phyloP scores from a whole-genome alignment of 202 grass and related monocot species.

The Eragrostis tef region DNA sequence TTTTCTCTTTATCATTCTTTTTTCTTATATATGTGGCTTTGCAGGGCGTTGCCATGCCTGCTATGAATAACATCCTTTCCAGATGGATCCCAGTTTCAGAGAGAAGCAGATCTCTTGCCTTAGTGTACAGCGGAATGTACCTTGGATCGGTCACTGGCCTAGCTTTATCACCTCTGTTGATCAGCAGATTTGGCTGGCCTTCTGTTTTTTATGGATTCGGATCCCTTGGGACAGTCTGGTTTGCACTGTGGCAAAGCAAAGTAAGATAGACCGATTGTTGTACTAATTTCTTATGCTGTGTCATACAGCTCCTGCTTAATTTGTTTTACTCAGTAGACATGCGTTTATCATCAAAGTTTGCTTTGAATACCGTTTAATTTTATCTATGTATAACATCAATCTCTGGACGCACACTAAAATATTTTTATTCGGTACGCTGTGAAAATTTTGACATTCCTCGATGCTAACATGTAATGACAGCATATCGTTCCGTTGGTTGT shows the following conservation, averaged over 20 bases:
- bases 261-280: conserved; percentile 44
- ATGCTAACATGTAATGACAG: conserved; percentile 35
- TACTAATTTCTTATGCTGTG: not conserved
- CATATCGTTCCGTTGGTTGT: conserved; percentile 28
- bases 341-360: not conserved
- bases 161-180: conserved; percentile 81
- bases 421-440: not conserved
- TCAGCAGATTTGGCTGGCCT: conserved; percentile 92
- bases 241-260: conserved; percentile 78
- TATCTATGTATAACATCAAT: conserved; percentile 1
- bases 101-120: conserved; percentile 93
- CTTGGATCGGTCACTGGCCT: conserved; percentile 96
- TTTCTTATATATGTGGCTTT: conserved; percentile 37
- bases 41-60: conserved; percentile 98
- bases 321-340: not conserved
- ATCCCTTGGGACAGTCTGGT: conserved; percentile 91
- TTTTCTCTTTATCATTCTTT: conserved; percentile 10
- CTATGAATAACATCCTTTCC: conserved; percentile 97
- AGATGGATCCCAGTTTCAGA: conserved; percentile 97
- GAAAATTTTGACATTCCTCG: conserved; percentile 19
- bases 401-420: conserved; percentile 8
- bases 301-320: not conserved
- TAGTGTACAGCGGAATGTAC: conserved; percentile 99
- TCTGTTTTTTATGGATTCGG: conserved; percentile 97
- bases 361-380: conserved; percentile 13